Base-by-base conservation (phyloP, 1,284 basidiomycete genomes). In the Fomes fomentarius region DNA sequence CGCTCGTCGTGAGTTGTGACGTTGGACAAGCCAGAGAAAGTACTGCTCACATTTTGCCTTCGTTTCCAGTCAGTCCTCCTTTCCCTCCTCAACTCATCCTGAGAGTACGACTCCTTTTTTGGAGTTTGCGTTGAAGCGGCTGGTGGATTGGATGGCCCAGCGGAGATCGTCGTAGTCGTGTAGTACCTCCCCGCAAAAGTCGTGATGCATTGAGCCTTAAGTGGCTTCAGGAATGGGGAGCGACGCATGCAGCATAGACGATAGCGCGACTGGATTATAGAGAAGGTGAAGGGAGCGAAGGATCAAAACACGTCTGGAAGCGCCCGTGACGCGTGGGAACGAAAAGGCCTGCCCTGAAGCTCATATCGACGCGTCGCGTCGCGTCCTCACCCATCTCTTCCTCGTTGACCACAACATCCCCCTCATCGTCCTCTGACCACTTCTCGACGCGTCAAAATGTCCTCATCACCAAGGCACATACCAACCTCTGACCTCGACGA, bases 51-150 rank as follows among this genome's bases (percentile, higher is more conserved):
- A 46, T 77, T 75, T 70, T 91, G 89, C 59, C 81, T 77, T 48
- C 89, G 78, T 69, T 91, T 91, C 80, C 89, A 90, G 63, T 91
- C 89, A 10, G 87, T 85, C 66, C 80, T 82, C 25, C 83, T 74
- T 56, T 72, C 73, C 35, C 73, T 54, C 22, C 64, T 60, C 24
- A 62, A 38, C 21, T 64, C 63, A 14, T 69, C 68, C 24, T 47
- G 44, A 9, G 39, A 15, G n/a, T 24, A 12, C 35, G 38, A 19
- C 40, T 17, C 19, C 21, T 22, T 43, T 10, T 46, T 17, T 15
- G 17, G 31, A 9, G 2, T 25, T 22, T 22, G 15, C 12, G 25
- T 7, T 1, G 46, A 4, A 14, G 39, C 11, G n/a, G 46, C 21
- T 4, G 22, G 31, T 14, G 4, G 6, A 15, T 39, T 49, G 1